Conservation (phyloP, 345 rosid genomes). For the Excoecaria agallocha region DNA sequence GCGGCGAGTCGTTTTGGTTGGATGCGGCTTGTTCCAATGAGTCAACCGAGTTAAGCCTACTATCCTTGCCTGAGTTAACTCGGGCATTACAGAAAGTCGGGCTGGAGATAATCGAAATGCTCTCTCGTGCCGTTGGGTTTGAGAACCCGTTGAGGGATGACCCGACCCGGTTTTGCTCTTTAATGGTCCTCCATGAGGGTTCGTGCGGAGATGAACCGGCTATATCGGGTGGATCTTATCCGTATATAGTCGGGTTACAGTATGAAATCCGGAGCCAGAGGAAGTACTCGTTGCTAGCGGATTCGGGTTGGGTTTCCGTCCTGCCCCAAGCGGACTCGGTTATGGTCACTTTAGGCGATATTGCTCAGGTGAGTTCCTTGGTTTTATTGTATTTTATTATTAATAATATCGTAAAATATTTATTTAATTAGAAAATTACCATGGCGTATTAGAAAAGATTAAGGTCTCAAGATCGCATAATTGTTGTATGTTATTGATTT, state of each 20-base stretch:
- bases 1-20: slow-evolving; percentile 51
- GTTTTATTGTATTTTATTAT: background rate
- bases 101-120: slow-evolving; percentile 41
- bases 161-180: slow-evolving; percentile 45
- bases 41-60: slow-evolving; percentile 35
- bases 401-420: no score
- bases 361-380: slow-evolving; percentile 54
- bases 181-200: slow-evolving; percentile 54
- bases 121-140: slow-evolving; percentile 46
- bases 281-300: slow-evolving; percentile 44
- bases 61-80: slow-evolving; percentile 46
- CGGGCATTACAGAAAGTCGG: slow-evolving; percentile 55
- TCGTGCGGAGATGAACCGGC: slow-evolving; percentile 28
- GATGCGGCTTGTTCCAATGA: slow-evolving; percentile 38
- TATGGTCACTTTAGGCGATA: slow-evolving; percentile 66
- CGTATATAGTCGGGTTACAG: slow-evolving; percentile 61
- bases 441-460: no score
- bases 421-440: no score
- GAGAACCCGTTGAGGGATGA: slow-evolving; percentile 48
- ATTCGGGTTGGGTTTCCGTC: slow-evolving; percentile 57
- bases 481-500: no score
- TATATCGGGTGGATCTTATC: slow-evolving; percentile 59
- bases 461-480: no score
- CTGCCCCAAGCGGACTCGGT: slow-evolving; percentile 56
- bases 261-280: slow-evolving; percentile 50